phyloP scores from a whole-genome alignment of 768 basidiomycete genomes.

The Gelatoporia subvermispora region DNA sequence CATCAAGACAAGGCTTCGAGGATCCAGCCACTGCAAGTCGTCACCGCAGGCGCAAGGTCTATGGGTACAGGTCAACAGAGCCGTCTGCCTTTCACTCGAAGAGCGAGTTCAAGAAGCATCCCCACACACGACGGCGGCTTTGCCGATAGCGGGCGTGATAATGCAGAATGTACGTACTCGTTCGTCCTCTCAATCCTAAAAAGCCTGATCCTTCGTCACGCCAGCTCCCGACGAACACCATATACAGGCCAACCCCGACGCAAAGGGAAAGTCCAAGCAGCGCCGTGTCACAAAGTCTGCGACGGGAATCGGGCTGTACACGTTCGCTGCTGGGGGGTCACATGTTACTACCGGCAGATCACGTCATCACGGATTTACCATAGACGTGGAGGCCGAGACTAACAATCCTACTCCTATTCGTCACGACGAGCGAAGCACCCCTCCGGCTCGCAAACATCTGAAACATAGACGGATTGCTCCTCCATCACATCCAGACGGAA shows the following conservation, averaged over 20 bases:
- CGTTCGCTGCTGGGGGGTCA: slow-evolving; percentile 32
- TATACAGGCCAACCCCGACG: slow-evolving; percentile 4
- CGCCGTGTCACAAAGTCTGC: slow-evolving; percentile 13
- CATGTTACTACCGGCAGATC: slow-evolving; percentile 35
- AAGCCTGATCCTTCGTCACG: too few relatives aligned
- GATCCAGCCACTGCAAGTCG: slow-evolving; percentile 18
- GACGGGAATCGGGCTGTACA: slow-evolving; percentile 30
- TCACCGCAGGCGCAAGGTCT: slow-evolving; percentile 20
- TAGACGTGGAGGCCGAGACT: slow-evolving; percentile 41
- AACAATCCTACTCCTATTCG: too few relatives aligned
- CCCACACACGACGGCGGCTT: neutral
- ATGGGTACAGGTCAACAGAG: slow-evolving; percentile 15
- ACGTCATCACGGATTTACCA: slow-evolving; percentile 29
- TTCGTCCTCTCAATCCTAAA: too few relatives aligned
- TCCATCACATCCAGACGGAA: slow-evolving; percentile 4
- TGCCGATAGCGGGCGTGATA: too few relatives aligned
- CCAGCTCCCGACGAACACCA: neutral
- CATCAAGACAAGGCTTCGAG: neutral
- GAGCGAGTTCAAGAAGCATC: neutral
- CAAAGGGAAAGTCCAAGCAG: slow-evolving; percentile 1
- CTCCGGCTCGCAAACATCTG: neutral
- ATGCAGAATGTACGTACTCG: too few relatives aligned
- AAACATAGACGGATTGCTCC: neutral
- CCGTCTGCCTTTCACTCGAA: slow-evolving; percentile 9
- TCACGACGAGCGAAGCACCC: neutral